A percentile compares a stretch with the other conserved stretches of the same genome.
These are phyloP conservation scores for Hymenochaete sp. DNA, from an alignment of 1,284 basidiomycete species.

Conservation along the genomic window DNA sequence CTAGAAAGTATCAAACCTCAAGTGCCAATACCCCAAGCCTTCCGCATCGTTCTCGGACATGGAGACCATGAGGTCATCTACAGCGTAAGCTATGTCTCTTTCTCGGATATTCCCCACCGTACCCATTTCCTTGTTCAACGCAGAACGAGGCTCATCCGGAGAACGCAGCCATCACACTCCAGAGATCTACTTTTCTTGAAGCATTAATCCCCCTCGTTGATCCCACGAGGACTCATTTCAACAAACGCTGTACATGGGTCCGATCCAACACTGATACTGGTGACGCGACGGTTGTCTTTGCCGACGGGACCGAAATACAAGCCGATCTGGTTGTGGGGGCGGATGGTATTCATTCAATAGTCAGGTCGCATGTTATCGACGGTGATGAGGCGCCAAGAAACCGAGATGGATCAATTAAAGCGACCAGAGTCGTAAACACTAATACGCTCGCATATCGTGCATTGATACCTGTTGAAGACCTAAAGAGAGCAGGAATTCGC, in stretches of 20 bases:
- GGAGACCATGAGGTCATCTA: constrained; percentile 38
- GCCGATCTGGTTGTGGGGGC: constrained; percentile 46
- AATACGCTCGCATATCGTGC: constrained; percentile 40
- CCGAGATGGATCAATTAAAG: not conserved
- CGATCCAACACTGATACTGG: constrained; percentile 7
- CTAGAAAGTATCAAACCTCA: constrained; percentile 30
- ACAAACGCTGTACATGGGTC: constrained; percentile 35
- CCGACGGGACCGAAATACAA: constrained; percentile 37
- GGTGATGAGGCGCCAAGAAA: constrained; percentile 19
- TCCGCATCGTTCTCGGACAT: constrained; percentile 35
- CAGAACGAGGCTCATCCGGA: constrained; percentile 31
- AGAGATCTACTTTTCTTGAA: constrained; percentile 39
- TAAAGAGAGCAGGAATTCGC: constrained; percentile 35
- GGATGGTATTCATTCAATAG: constrained; percentile 43
- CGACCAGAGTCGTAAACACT: constrained; percentile 19
- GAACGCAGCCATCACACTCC: constrained; percentile 34
- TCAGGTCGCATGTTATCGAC: constrained; percentile 32
- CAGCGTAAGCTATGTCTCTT: constrained; percentile 27
- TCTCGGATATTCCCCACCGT: constrained; percentile 7
- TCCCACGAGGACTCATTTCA: constrained; percentile 35
- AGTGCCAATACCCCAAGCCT: constrained; percentile 27
- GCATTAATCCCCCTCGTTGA: constrained; percentile 39
- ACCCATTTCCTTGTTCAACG: no score
- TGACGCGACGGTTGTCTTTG: constrained; percentile 33
- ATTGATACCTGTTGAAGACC: constrained; percentile 31